Percentiles rank a stretch among this genome's conserved stretches.
Conservation (phyloP, 805 yeast species). For the Wickerhamiella lipophila region DNA sequence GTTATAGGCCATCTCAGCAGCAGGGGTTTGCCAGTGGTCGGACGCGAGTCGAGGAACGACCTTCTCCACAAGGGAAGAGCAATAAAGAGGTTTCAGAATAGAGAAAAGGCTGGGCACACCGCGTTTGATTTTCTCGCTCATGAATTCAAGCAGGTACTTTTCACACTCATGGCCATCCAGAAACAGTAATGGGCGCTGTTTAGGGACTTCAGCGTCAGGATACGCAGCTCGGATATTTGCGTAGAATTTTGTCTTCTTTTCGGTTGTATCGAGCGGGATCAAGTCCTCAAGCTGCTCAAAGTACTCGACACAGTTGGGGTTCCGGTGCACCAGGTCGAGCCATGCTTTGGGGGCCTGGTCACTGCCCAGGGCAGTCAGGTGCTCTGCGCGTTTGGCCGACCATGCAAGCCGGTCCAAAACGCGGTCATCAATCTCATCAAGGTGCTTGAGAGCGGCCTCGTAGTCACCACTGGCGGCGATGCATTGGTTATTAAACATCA, state of each 20-base stretch:
- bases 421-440: conserved; percentile 30
- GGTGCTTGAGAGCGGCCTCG: conserved; percentile 47
- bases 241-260: conserved; percentile 38
- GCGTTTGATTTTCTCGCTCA: conserved; percentile 48
- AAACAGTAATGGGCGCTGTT: conserved; percentile 53
- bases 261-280: conserved; percentile 39
- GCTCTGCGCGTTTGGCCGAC: conserved; percentile 54
- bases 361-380: conserved; percentile 43
- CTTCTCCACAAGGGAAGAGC: conserved; percentile 9
- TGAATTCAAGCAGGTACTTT: conserved; percentile 37
- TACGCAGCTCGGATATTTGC: conserved; percentile 53
- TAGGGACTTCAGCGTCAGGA: conserved; percentile 75
- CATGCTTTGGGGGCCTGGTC: conserved; percentile 58
- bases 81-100: conserved; percentile 47
- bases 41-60: conserved; percentile 16
- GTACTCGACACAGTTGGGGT: conserved; percentile 65
- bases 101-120: conserved; percentile 89
- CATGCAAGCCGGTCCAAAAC: conserved; percentile 42
- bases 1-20: conserved; percentile 5
- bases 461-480: conserved; percentile 52
- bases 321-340: conserved; percentile 62
- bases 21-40: too few relatives aligned
- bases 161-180: conserved; percentile 35
- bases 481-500: conserved; percentile 56
- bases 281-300: conserved; percentile 55